Percentiles rank a stretch among this genome's conserved stretches.
Evolutionary conservation across 495 filamentous ascomycete genomes (phyloP).

Genomic region (Neurospora sp.): DNA sequence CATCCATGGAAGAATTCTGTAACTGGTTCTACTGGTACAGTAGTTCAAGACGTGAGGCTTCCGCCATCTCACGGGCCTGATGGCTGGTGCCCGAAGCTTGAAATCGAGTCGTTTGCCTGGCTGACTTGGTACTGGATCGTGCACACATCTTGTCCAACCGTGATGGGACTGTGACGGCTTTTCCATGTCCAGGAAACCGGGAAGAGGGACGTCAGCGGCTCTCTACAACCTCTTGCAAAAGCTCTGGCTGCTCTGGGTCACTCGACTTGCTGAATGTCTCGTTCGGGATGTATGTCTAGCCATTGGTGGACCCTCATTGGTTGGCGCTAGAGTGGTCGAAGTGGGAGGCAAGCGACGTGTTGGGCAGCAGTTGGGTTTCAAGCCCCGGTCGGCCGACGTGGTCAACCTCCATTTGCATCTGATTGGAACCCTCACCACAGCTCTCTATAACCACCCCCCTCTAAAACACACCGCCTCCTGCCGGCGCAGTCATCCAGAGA

Average conservation of each 20-base stretch:
- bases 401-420: neutral
- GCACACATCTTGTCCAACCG: neutral
- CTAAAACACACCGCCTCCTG: neutral
- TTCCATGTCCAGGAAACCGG: neutral
- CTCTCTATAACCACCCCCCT: neutral
- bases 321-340: neutral
- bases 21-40: neutral
- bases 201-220: neutral
- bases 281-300: neutral
- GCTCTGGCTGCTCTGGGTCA: neutral
- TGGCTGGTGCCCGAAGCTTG: neutral
- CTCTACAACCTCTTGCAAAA: neutral
- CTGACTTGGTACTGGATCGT: neutral
- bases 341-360: neutral
- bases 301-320: neutral
- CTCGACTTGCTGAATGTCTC: neutral
- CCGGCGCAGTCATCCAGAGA: neutral
- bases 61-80: neutral
- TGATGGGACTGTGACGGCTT: too few relatives aligned
- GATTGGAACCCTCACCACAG: neutral
- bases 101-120: neutral
- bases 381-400: neutral
- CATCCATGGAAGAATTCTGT: neutral
- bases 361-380: neutral
- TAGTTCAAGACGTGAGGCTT: neutral